phyloP scores from a whole-genome alignment of 768 basidiomycete species.

The Rhodotorula taiwanensis region DNA sequence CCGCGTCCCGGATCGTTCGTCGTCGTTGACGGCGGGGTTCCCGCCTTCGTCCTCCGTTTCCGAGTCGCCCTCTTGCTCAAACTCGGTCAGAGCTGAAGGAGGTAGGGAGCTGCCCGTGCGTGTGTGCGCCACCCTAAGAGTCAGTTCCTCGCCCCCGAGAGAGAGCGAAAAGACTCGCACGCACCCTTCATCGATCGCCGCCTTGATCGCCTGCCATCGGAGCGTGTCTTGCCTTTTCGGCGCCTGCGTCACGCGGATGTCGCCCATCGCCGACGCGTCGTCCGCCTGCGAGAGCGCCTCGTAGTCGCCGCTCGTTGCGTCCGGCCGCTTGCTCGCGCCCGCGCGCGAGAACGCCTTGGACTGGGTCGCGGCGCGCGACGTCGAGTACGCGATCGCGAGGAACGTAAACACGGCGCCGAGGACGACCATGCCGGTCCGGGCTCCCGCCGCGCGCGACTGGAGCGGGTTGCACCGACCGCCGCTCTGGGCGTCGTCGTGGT shows the following conservation, averaged over 20 bases:
- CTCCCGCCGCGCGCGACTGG: slow-evolving; percentile 55
- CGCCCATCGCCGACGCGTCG: slow-evolving; percentile 52
- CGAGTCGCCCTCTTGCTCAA: slow-evolving; percentile 47
- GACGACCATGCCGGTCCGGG: slow-evolving; percentile 76
- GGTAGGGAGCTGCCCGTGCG: slow-evolving; percentile 67
- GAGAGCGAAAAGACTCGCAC: slow-evolving; percentile 28
- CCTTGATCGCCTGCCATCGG: slow-evolving; percentile 73
- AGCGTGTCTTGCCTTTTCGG: slow-evolving; percentile 29
- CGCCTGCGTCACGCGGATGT: background rate
- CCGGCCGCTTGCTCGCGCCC: slow-evolving; percentile 46
- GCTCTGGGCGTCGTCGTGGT: slow-evolving; percentile 64
- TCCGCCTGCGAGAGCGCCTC: slow-evolving; percentile 16
- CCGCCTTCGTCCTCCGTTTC: slow-evolving; percentile 56
- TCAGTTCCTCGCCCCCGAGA: background rate
- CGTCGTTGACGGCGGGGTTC: slow-evolving; percentile 57
- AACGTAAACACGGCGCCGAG: slow-evolving; percentile 94
- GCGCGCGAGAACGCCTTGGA: slow-evolving; percentile 75
- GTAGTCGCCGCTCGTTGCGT: slow-evolving; percentile 43
- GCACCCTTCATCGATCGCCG: slow-evolving; percentile 92
- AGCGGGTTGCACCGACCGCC: slow-evolving; percentile 74
- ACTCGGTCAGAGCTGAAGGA: slow-evolving; percentile 62
- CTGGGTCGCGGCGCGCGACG: slow-evolving; percentile 90
- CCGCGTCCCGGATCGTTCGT: slow-evolving; percentile 85
- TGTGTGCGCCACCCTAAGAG: background rate
- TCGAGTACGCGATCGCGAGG: slow-evolving; percentile 95